These are phyloP conservation scores for Chytridium lagenaria DNA, from an alignment of 371 early-diverging fungal genomes.

Conservation along the genomic window DNA sequence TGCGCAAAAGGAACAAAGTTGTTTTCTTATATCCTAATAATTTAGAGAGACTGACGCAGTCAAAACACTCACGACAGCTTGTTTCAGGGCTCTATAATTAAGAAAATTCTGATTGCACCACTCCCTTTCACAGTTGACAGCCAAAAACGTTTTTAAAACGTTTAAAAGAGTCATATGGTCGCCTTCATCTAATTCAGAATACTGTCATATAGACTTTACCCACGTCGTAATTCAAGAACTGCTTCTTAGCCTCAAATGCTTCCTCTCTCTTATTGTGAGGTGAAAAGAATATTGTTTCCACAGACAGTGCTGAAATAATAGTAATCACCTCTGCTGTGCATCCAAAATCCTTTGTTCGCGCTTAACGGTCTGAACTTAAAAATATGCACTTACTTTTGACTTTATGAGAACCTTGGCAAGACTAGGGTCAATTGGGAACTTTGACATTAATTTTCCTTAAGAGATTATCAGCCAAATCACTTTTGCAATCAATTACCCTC, in stretches of 20 bases:
- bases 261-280: conserved; percentile 88
- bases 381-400: conserved; percentile 53
- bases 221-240: conserved; percentile 60
- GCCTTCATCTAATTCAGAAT: conserved; percentile 71
- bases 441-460: conserved; percentile 64
- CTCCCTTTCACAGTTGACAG: conserved; percentile 71
- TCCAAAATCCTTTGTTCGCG: conserved; percentile 50
- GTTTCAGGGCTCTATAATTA: conserved; percentile 80
- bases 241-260: conserved; percentile 79
- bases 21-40: conserved; percentile 80
- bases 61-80: conserved; percentile 69
- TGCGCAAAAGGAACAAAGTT: conserved; percentile 77
- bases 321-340: conserved; percentile 89
- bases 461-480: background rate
- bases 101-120: conserved; percentile 95
- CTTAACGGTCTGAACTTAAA: background rate
- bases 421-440: conserved; percentile 92
- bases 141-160: conserved; percentile 77
- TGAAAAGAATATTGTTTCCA: conserved; percentile 86
- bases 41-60: background rate
- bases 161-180: conserved; percentile 92
- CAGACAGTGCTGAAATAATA: conserved; percentile 87
- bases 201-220: conserved; percentile 29
- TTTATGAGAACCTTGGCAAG: conserved; percentile 90
- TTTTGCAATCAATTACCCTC: conserved; percentile 68